phyloP scores from a whole-genome alignment of 1,284 basidiomycete genomes.

The Hymenochaete sp. region DNA sequence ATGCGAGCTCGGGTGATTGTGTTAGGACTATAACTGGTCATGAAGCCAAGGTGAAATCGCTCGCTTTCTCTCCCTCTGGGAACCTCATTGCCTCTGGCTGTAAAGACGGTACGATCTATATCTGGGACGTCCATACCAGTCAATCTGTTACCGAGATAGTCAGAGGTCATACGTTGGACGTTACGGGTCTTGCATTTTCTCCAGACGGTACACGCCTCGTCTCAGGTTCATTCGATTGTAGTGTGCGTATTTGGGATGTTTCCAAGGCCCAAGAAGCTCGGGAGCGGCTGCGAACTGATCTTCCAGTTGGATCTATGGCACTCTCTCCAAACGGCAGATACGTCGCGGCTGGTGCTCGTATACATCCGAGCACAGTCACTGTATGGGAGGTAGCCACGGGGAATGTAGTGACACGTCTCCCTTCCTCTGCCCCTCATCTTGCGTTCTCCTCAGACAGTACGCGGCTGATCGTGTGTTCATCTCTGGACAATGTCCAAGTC shows the following conservation, averaged over 20 bases:
- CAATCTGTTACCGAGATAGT: not conserved
- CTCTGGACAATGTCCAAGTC: too few relatives aligned
- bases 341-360: constrained; percentile 91
- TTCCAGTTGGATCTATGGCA: too few relatives aligned
- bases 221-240: constrained; percentile 63
- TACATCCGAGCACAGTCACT: too few relatives aligned
- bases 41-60: not conserved
- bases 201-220: constrained; percentile 24
- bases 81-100: constrained; percentile 1
- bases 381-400: too few relatives aligned
- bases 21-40: not conserved
- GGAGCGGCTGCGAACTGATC: too few relatives aligned
- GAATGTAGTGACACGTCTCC: too few relatives aligned
- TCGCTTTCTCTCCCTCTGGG: constrained; percentile 6
- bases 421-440: too few relatives aligned
- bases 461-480: constrained; percentile 10
- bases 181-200: constrained; percentile 35
- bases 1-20: not conserved
- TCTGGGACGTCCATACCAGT: constrained; percentile 3
- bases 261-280: too few relatives aligned
- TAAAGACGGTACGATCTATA: not conserved
- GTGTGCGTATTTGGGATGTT: constrained; percentile 86
- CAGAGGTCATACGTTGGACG: constrained; percentile 33
- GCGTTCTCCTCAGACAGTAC: constrained; percentile 2
- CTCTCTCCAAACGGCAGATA: constrained; percentile 63